Evolutionary conservation across 177 flowering plant species (phyloP).

Genomic region (Telopea speciosissima): DNA sequence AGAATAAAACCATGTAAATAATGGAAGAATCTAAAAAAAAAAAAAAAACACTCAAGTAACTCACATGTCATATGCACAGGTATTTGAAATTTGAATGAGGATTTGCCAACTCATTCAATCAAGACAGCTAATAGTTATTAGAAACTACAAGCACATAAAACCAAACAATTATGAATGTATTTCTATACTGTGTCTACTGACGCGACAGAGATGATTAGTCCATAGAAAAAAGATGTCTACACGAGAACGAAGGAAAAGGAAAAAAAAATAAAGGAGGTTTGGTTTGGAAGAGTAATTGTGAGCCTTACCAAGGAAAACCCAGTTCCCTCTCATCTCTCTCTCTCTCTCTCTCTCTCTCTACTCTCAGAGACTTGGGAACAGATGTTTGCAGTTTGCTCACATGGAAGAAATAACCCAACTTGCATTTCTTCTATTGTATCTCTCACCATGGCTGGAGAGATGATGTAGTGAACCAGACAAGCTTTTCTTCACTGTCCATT

Average conservation of each 20-base stretch:
- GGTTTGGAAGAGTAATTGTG: slow-evolving; percentile 31
- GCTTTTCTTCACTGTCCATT: no score
- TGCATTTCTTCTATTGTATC: slow-evolving; percentile 11
- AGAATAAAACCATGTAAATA: no score
- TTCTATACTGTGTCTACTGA: no score
- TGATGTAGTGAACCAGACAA: slow-evolving; percentile 35
- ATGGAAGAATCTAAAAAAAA: no score
- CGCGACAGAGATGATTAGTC: not conserved
- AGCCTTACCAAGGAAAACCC: slow-evolving; percentile 25
- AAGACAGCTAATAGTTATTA: no score
- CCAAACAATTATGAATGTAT: not conserved
- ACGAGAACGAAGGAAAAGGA: slow-evolving; percentile 25
- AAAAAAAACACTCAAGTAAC: no score
- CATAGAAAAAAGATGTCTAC: slow-evolving; percentile 22
- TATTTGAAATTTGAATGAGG: no score
- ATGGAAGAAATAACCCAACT: not conserved
- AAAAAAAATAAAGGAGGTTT: no score
- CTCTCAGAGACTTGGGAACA: no score
- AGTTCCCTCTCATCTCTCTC: not conserved
- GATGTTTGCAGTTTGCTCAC: slow-evolving; percentile 4
- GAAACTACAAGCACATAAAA: not conserved
- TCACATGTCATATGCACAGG: no score
- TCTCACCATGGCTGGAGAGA: slow-evolving; percentile 12
- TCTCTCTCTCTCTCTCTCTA: not conserved
- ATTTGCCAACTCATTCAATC: no score